A percentile compares a stretch with the other conserved stretches of the same genome.
Conservation (phyloP, 176 grass and related monocot species). For the Bothriochloa decipiens region DNA sequence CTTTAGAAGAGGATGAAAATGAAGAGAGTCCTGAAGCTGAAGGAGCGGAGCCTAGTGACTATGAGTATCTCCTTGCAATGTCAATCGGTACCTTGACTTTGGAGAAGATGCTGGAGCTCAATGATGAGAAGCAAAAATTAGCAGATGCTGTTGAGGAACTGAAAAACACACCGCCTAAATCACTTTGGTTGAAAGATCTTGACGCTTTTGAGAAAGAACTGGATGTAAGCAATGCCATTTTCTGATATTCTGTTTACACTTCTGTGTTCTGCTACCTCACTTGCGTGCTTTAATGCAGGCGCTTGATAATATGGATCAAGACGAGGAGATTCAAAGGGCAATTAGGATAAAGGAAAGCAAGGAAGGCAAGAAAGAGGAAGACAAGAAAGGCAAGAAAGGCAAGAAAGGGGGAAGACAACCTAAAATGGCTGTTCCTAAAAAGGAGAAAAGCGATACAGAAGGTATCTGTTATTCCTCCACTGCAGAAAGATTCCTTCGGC, state of each 20-base stretch:
- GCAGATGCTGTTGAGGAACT: slow-evolving; percentile 53
- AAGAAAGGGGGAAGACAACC: slow-evolving; percentile 19
- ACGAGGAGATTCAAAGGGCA: slow-evolving; percentile 30
- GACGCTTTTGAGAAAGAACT: slow-evolving; percentile 78
- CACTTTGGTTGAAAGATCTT: slow-evolving; percentile 82
- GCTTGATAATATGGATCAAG: slow-evolving; percentile 47
- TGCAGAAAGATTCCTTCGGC: neutral
- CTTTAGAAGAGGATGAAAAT: slow-evolving; percentile 51
- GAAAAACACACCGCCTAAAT: slow-evolving; percentile 40
- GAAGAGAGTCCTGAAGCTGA: slow-evolving; percentile 49
- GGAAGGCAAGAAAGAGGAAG: no score
- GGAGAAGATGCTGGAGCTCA: slow-evolving; percentile 70
- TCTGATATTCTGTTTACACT: neutral
- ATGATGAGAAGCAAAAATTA: slow-evolving; percentile 54
- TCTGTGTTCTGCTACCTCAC: slow-evolving; percentile 8
- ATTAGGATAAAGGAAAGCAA: slow-evolving; percentile 23
- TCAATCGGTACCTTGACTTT: slow-evolving; percentile 79
- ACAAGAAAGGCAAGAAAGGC: neutral
- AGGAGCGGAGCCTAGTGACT: slow-evolving; percentile 49
- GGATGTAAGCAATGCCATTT: slow-evolving; percentile 56
- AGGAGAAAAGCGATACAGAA: slow-evolving; percentile 7
- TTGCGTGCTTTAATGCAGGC: slow-evolving; percentile 32
- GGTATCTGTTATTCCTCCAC: slow-evolving; percentile 19
- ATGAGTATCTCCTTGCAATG: slow-evolving; percentile 93
- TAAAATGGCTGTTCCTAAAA: slow-evolving; percentile 58